These are phyloP conservation scores for Dipteronia dyeriana DNA, from an alignment of 345 rosid species.

Conservation along the genomic window DNA sequence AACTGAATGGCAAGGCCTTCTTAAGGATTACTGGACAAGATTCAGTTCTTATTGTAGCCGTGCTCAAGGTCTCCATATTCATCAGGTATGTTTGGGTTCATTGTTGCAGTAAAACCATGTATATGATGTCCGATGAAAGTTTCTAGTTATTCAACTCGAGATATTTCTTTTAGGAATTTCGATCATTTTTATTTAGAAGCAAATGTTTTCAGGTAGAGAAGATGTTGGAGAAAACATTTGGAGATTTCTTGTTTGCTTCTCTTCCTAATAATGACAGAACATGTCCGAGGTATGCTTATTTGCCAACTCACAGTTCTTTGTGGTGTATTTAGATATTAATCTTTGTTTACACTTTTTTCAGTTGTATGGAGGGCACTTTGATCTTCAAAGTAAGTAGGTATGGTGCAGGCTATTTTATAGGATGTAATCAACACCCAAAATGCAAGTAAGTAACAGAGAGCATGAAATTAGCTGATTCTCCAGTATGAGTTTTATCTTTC, in stretches of 20 bases:
- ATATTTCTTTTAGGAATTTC: conserved; percentile 11
- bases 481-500: background rate
- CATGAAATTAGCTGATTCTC: conserved; percentile 14
- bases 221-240: conserved; percentile 87
- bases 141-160: background rate
- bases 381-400: conserved; percentile 79
- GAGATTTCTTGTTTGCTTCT: conserved; percentile 74
- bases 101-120: conserved; percentile 4
- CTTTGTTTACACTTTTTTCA: conserved; percentile 42
- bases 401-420: conserved; percentile 90
- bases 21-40: conserved; percentile 87
- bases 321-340: background rate
- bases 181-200: background rate
- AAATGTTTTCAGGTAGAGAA: conserved; percentile 79
- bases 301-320: conserved; percentile 9
- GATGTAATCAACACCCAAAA: conserved; percentile 86
- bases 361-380: conserved; percentile 87
- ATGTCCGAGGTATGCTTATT: conserved; percentile 69
- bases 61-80: conserved; percentile 65
- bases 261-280: conserved; percentile 67
- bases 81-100: conserved; percentile 54
- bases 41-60: conserved; percentile 78
- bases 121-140: conserved; percentile 1
- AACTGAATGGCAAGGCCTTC: conserved; percentile 99
- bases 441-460: conserved; percentile 78